These are phyloP conservation scores for Mycena sp. DNA, from an alignment of 1,284 basidiomycete genomes.

Conservation along the genomic window DNA sequence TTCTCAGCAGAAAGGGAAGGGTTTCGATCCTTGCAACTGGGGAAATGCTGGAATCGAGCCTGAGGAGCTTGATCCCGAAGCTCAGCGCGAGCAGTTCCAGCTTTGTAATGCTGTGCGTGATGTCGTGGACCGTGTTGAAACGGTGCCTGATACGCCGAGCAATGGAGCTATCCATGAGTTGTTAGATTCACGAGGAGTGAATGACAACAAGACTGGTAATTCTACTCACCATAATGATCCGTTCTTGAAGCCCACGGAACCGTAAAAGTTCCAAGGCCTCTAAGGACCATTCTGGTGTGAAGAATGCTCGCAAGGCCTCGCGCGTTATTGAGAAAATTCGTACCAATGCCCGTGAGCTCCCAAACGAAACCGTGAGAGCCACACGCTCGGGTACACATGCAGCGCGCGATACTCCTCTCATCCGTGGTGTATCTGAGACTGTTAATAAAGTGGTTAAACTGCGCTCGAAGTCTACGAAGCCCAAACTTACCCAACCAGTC, in stretches of 20 bases:
- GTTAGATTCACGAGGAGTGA: neutral
- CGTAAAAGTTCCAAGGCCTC: neutral
- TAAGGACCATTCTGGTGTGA: neutral
- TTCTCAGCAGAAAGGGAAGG: slow-evolving; percentile 20
- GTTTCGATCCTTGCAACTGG: slow-evolving; percentile 22
- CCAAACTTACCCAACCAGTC: neutral
- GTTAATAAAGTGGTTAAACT: neutral
- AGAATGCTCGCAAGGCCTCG: neutral
- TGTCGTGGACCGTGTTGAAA: neutral
- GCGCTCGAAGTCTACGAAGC: neutral
- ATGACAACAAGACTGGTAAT: neutral
- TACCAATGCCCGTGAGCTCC: neutral
- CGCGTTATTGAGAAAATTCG: neutral
- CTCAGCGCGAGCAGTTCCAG: slow-evolving; percentile 1
- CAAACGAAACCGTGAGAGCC: neutral
- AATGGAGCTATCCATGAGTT: neutral
- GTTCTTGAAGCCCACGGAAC: neutral
- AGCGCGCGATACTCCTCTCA: neutral
- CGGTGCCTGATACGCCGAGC: neutral
- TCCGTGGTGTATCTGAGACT: neutral
- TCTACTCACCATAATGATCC: neutral
- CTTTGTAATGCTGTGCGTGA: neutral
- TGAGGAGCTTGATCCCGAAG: slow-evolving; percentile 1
- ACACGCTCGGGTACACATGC: neutral
- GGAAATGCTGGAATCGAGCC: slow-evolving; percentile 6